Percentiles rank a stretch among this genome's conserved stretches.
Evolutionary conservation across 495 filamentous ascomycete genomes (phyloP).

Genomic region (Penicillium mononematosum): DNA sequence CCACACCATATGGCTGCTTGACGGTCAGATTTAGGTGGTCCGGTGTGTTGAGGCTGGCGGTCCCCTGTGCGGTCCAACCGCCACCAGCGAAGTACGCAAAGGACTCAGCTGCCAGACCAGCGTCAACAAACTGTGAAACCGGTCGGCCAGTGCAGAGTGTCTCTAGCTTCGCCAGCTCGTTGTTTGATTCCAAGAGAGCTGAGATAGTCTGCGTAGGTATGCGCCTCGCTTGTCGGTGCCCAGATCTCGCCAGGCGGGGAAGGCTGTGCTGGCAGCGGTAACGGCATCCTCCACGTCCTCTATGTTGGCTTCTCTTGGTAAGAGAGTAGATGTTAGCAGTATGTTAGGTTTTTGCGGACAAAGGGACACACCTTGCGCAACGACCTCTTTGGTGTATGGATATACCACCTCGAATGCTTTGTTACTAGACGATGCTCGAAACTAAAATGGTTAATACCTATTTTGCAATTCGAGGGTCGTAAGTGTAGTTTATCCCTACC

Average conservation of each 20-base stretch:
- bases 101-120: slow-evolving; percentile 15
- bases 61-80: too few relatives aligned
- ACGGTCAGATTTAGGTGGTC: slow-evolving; percentile 50
- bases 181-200: slow-evolving; percentile 48
- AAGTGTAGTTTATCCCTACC: too few relatives aligned
- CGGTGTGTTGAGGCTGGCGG: slow-evolving; percentile 43
- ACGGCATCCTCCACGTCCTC: slow-evolving; percentile 61
- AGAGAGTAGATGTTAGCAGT: slow-evolving; percentile 8
- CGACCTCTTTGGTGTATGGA: slow-evolving; percentile 44
- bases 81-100: slow-evolving; percentile 19
- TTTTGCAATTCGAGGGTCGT: too few relatives aligned
- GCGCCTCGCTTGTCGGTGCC: slow-evolving; percentile 41
- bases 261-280: slow-evolving; percentile 56
- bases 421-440: slow-evolving; percentile 15
- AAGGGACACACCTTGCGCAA: slow-evolving; percentile 35
- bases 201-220: slow-evolving; percentile 53
- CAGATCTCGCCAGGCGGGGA: slow-evolving; percentile 58
- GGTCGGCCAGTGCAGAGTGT: slow-evolving; percentile 27
- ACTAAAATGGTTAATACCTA: too few relatives aligned
- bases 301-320: slow-evolving; percentile 39
- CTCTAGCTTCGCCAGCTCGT: slow-evolving; percentile 53
- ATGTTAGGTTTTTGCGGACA: neutral
- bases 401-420: slow-evolving; percentile 47
- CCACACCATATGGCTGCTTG: slow-evolving; percentile 37
- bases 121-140: slow-evolving; percentile 31